Base-by-base conservation (phyloP, 768 basidiomycete species). In the Tricholoma terreum region DNA sequence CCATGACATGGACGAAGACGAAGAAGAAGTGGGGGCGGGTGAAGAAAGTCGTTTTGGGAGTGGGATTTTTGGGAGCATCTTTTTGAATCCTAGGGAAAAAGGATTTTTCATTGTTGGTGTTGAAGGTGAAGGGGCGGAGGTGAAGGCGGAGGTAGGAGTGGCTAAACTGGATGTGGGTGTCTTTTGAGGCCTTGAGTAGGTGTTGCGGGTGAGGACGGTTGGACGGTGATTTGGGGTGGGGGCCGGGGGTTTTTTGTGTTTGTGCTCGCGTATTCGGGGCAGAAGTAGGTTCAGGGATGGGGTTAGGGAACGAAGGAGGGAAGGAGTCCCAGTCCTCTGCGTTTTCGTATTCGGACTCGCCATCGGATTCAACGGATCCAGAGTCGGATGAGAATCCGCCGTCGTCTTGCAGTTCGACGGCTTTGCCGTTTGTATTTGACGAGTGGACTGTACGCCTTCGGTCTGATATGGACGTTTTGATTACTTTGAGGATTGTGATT, bases 391-490 rank as follows among this genome's bases (percentile, higher is more conserved):
- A 87, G 9, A 91, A 73, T 4, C 86, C 84, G n/a, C 84, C 92
- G 63, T 92, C 92, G 64, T 94, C 92, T 67, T 87, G 81, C 61
- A 82, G 84, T 21, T 77, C 80, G 2, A 24, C 22, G 5, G 21
- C 6, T 7, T 49, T 27, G 46, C 82, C 82, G 7, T 77, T 79
- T 4, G 60, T 67, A 17, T 82, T 75, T 66, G 84, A 74, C 2
- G 86, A 87, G 27, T 88, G 87, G 22, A 91, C 74, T 2, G 93
- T 94, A 94, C 84, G 22, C 92, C 90, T 71, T 91, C 86, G 9
- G 90, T 93, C 92, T 94, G 64, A 42, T 30, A 42, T 30, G 8
- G 14, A 15, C 11, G 38, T 31, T 4, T 54, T 27, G 40, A n/a
- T 3, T 17, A 54, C 17, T 7, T 19, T 48, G 34, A 14, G 40